Percentiles rank a stretch among this genome's conserved stretches.
phyloP scores from a whole-genome alignment of 768 basidiomycete genomes.

The Lactifluus subvellereus region DNA sequence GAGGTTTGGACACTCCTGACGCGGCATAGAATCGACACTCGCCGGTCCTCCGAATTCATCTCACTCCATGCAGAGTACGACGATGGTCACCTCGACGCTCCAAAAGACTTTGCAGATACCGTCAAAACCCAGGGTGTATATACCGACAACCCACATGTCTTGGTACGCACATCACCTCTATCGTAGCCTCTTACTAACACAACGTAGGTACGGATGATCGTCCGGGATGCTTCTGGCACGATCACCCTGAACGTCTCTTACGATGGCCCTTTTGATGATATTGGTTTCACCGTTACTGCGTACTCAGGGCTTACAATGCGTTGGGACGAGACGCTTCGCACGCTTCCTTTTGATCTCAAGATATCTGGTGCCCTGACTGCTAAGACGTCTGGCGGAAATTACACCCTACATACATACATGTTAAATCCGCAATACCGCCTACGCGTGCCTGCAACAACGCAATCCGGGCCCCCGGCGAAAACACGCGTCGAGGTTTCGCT shows the following conservation, averaged over 20 bases:
- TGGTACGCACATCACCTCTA: constrained; percentile 4
- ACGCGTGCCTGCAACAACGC: constrained; percentile 39
- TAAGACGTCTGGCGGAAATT: constrained; percentile 81
- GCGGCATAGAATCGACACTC: constrained; percentile 64
- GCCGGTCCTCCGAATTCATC: constrained; percentile 58
- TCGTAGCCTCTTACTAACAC: neutral
- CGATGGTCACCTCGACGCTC: constrained; percentile 18
- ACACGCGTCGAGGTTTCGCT: constrained; percentile 41
- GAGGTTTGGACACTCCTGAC: constrained; percentile 81
- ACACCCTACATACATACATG: constrained; percentile 75
- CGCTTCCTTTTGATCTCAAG: constrained; percentile 28
- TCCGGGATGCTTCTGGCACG: constrained; percentile 28
- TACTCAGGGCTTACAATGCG: constrained; percentile 40
- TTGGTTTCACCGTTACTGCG: constrained; percentile 64
- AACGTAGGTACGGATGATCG: constrained; percentile 22
- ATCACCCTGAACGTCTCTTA: constrained; percentile 60
- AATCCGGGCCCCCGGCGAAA: constrained; percentile 29
- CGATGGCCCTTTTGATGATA: constrained; percentile 54
- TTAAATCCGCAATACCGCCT: constrained; percentile 85
- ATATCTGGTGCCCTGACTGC: constrained; percentile 55
- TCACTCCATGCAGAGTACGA: constrained; percentile 51
- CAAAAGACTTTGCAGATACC: neutral
- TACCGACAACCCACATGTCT: constrained; percentile 22
- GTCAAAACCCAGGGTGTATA: constrained; percentile 19
- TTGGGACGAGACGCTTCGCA: constrained; percentile 21